Evolutionary conservation across 2,329 filamentous ascomycete species (phyloP).

Genomic region (Phyllosticta citriasiana): DNA sequence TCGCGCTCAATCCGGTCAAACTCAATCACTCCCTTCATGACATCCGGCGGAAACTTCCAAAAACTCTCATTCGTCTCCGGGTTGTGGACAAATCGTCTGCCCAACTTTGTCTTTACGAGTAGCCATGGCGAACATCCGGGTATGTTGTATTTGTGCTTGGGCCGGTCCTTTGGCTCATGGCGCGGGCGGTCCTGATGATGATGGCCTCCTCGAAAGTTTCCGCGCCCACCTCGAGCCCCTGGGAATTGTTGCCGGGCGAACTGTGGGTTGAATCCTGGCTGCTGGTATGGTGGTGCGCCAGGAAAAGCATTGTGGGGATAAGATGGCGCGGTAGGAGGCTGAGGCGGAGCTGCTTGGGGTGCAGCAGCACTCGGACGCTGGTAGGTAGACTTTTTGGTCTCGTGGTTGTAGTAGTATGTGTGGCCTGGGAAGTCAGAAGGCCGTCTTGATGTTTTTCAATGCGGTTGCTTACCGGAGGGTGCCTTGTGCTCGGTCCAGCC

Average conservation of each 20-base stretch:
- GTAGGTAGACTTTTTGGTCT: slow-evolving; percentile 81
- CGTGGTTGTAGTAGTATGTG: slow-evolving; percentile 76
- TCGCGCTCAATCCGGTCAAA: slow-evolving; percentile 65
- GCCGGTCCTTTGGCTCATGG: slow-evolving; percentile 66
- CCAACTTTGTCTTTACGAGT: slow-evolving; percentile 84
- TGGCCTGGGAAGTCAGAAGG: slow-evolving; percentile 47
- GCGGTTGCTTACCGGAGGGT: slow-evolving; percentile 48
- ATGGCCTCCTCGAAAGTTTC: slow-evolving; percentile 40
- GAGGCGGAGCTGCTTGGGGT: slow-evolving; percentile 13
- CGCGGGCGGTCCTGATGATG: slow-evolving; percentile 53
- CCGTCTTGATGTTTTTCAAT: background rate
- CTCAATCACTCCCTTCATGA: slow-evolving; percentile 62
- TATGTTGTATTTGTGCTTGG: slow-evolving; percentile 68
- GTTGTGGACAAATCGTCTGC: slow-evolving; percentile 84
- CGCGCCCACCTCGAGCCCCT: slow-evolving; percentile 26
- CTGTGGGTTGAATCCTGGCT: slow-evolving; percentile 39
- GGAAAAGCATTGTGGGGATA: slow-evolving; percentile 12
- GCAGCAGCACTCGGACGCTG: slow-evolving; percentile 47
- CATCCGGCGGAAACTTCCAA: slow-evolving; percentile 86
- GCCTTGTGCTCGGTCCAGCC: slow-evolving; percentile 94
- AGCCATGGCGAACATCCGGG: slow-evolving; percentile 80
- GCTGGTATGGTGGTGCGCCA: slow-evolving; percentile 22
- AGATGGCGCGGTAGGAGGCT: background rate
- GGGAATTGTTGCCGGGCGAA: slow-evolving; percentile 20
- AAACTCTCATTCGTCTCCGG: slow-evolving; percentile 76